Evolutionary conservation across 345 rosid genomes (phyloP).

Genomic region (Arabidopsis arenosa): DNA sequence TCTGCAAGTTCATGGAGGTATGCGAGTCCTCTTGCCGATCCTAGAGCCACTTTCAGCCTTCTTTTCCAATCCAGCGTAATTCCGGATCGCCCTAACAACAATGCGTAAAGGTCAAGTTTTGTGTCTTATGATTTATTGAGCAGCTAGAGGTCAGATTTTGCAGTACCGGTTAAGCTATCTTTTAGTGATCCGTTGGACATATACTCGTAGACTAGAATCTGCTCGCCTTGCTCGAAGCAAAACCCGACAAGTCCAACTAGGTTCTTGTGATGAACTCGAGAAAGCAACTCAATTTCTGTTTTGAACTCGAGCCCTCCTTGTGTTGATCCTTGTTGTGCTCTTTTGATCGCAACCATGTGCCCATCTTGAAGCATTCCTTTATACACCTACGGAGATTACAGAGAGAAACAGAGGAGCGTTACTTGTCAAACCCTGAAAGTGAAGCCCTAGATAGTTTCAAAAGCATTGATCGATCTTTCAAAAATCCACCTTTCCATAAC

Average conservation of each 20-base stretch:
- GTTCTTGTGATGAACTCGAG: conserved; percentile 95
- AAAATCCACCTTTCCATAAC: conserved; percentile 78
- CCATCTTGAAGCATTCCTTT: conserved; percentile 83
- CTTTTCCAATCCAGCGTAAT: conserved; percentile 85
- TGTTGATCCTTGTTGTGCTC: conserved; percentile 91
- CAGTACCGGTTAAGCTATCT: conserved; percentile 77
- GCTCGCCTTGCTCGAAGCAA: conserved; percentile 91
- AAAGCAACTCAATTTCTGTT: conserved; percentile 94
- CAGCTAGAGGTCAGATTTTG: conserved; percentile 3
- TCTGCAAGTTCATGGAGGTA: conserved; percentile 95
- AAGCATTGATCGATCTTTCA: background rate
- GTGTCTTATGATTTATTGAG: background rate
- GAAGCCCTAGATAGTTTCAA: conserved; percentile 1
- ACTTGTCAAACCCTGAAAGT: conserved; percentile 1
- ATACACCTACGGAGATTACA: conserved; percentile 61
- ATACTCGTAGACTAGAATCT: conserved; percentile 86
- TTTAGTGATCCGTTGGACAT: conserved; percentile 86
- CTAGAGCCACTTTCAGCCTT: conserved; percentile 83
- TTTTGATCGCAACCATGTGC: conserved; percentile 79
- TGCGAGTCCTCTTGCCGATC: conserved; percentile 93
- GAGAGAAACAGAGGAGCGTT: background rate
- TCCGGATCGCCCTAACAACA: conserved; percentile 64
- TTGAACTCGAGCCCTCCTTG: conserved; percentile 96
- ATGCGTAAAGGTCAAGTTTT: background rate
- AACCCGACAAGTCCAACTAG: conserved; percentile 90